Evolutionary conservation across 768 basidiomycete genomes (phyloP).

Genomic region (Podaxis rugospora): DNA sequence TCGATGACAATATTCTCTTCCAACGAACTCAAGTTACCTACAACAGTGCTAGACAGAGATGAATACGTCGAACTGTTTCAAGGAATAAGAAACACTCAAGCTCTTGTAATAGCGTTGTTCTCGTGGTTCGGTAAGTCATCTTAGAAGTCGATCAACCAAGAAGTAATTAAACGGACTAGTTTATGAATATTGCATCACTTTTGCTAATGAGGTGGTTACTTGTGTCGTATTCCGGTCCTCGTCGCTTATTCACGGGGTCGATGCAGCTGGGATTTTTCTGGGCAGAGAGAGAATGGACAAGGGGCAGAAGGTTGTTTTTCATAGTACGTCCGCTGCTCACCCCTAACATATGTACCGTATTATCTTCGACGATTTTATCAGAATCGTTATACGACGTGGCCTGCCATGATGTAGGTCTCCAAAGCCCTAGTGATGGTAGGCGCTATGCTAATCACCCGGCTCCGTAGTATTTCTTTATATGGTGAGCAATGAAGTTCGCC

Average conservation of each 20-base stretch:
- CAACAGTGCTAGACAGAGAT: neutral
- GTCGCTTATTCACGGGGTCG: neutral
- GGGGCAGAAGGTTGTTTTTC: slow-evolving; percentile 4
- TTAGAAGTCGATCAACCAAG: neutral
- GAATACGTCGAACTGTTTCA: neutral
- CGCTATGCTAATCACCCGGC: neutral
- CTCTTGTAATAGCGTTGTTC: neutral
- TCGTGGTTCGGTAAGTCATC: slow-evolving; percentile 6
- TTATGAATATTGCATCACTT: slow-evolving; percentile 4
- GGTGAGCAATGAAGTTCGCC: neutral
- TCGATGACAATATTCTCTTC: slow-evolving; percentile 1
- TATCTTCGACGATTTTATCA: neutral
- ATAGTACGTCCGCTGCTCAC: neutral
- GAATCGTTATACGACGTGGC: slow-evolving; percentile 9
- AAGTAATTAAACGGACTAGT: neutral
- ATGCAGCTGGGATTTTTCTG: slow-evolving; percentile 3
- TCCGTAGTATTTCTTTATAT: slow-evolving; percentile 2
- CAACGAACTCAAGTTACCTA: neutral
- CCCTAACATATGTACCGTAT: neutral
- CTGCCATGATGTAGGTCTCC: slow-evolving; percentile 1
- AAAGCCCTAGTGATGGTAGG: neutral
- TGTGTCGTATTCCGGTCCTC: too few species aligned
- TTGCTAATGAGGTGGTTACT: neutral
- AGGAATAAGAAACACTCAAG: slow-evolving; percentile 1
- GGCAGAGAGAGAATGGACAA: slow-evolving; percentile 10